Conservation (phyloP, 202 grass and related monocot genomes). For the Eragrostis tef region DNA sequence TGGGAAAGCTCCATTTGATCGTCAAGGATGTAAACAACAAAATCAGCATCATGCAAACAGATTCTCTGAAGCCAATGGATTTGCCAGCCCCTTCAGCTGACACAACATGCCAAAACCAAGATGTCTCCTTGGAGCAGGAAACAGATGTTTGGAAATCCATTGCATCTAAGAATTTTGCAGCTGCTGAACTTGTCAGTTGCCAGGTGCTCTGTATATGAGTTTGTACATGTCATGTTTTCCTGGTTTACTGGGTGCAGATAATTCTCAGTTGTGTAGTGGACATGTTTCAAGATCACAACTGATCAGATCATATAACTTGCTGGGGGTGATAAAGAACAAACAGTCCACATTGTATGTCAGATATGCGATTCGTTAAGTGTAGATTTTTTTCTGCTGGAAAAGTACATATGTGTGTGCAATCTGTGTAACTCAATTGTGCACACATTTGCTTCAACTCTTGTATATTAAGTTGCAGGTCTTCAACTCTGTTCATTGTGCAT, state of each 20-base stretch:
- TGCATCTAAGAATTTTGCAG: conserved; percentile 54
- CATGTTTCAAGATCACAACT: conserved; percentile 22
- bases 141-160: conserved; percentile 64
- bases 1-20: conserved; percentile 77
- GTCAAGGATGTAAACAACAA: conserved; percentile 55
- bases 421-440: conserved; percentile 22
- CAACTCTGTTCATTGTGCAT: neutral
- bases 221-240: conserved; percentile 10
- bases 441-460: neutral
- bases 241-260: neutral
- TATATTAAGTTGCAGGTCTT: conserved; percentile 6
- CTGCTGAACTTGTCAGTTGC: conserved; percentile 71
- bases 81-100: conserved; percentile 13
- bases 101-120: conserved; percentile 42
- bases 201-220: conserved; percentile 67
- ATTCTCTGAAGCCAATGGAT: conserved; percentile 32
- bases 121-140: conserved; percentile 33
- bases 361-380: conserved; percentile 22
- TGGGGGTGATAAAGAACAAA: conserved; percentile 20
- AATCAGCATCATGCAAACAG: conserved; percentile 55
- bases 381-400: neutral
- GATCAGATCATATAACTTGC: conserved; percentile 16
- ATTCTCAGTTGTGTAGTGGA: conserved; percentile 5
- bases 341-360: neutral
- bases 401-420: conserved; percentile 13